Evolutionary conservation across 2,329 filamentous ascomycete species (phyloP), one percentile per base, ranked within the genome.

Genomic region (Colletotrichum salicis): DNA sequence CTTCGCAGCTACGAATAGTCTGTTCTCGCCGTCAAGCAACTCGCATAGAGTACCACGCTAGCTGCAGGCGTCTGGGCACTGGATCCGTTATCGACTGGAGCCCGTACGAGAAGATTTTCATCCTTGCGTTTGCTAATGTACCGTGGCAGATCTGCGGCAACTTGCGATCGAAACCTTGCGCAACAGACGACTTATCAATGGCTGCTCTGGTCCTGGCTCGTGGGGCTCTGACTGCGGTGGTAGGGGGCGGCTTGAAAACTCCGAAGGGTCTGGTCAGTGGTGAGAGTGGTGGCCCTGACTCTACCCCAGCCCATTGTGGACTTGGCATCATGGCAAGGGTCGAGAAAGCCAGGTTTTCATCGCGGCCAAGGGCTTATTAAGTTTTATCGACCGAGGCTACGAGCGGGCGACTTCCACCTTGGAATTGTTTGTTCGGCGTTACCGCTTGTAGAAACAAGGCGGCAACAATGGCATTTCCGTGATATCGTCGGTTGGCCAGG

Each of bases 31-130:
- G 51, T 35, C 45, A 45, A 56, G 24, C 35, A 45, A 52, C 65
- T 69, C 55, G 45, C 60, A 60, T 56, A 29, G 22, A 29, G 67
- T 52, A 61, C 45, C 48, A 62, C 11, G n/a, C 58, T 19, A 62
- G 31, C 51, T 52, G 56, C 67, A 69, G 54, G 45, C 57, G 57
- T 71, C 57, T 68, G 57, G 62, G 57, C 57, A 51, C 37, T 58
- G 54, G 58, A 56, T 35, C 59, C 41, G 45, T 67, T 63, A 56
- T 63, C 45, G 55, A 64, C 65, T 69, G 65, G 65, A 60, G 65
- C 65, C 70, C 48, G 66, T 70, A 72, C 51, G 70, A 72, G 70
- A 72, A 72, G 59, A 72, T 72, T 72, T 72, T 72, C 66, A 72
- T 61, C 65, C 70, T 72, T 60, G 70, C 66, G 54, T 72, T 68